Percentiles rank a stretch among this genome's conserved stretches.
These are phyloP conservation scores for Phytophthora idaei DNA, from an alignment of 352 stramenopile genomes.

Conservation along the genomic window DNA sequence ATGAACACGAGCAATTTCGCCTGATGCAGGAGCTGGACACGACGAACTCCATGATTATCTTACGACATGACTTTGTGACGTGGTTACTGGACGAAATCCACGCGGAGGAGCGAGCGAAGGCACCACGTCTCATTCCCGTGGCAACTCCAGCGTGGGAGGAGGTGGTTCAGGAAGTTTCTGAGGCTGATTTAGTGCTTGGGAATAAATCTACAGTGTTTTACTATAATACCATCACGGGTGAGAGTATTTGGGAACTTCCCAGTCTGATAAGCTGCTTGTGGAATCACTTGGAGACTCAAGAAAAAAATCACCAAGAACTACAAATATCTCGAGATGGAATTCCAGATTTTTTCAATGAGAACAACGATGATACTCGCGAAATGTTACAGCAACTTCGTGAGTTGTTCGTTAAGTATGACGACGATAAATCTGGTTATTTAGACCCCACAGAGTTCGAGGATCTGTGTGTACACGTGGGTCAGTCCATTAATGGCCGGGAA, in stretches of 20 bases:
- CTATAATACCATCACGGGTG: constrained; percentile 57
- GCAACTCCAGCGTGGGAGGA: constrained; percentile 58
- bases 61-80: constrained; percentile 53
- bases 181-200: constrained; percentile 21
- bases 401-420: constrained; percentile 65
- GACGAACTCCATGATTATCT: constrained; percentile 61
- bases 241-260: constrained; percentile 56
- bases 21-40: constrained; percentile 66
- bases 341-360: constrained; percentile 17
- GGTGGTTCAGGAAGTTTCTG: constrained; percentile 29
- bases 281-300: constrained; percentile 28
- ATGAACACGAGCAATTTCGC: constrained; percentile 48
- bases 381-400: constrained; percentile 51
- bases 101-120: constrained; percentile 24
- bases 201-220: constrained; percentile 42
- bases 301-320: constrained; percentile 24
- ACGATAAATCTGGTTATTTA: constrained; percentile 55
- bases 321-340: constrained; percentile 19
- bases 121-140: constrained; percentile 21
- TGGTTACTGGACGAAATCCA: constrained; percentile 57
- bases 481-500: constrained; percentile 35
- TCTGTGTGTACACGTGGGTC: constrained; percentile 58
- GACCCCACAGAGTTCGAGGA: constrained; percentile 63
- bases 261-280: constrained; percentile 46
- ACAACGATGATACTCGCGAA: constrained; percentile 26